phyloP scores from a whole-genome alignment of 1,139 yeast genomes.

The Hemisphaericaspora xylofermentans region DNA sequence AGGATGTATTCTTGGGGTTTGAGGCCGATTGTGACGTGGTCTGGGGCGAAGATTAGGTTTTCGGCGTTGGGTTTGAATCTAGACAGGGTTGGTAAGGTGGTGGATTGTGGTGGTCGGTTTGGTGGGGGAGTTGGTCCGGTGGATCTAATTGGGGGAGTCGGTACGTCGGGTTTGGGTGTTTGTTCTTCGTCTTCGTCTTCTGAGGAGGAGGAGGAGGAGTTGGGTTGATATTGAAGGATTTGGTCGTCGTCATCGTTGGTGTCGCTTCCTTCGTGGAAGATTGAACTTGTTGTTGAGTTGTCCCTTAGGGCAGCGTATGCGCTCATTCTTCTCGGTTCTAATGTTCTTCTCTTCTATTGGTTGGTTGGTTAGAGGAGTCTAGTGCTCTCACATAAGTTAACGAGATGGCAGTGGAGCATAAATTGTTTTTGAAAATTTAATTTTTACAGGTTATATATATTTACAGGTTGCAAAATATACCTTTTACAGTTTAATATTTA shows the following conservation, averaged over 20 bases:
- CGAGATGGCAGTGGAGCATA: neutral
- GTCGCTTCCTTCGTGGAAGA: conserved; percentile 17
- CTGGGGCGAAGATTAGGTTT: conserved; percentile 33
- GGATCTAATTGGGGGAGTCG: conserved; percentile 2
- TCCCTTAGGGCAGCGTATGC: conserved; percentile 53
- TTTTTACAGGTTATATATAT: neutral
- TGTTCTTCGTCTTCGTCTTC: conserved; percentile 19
- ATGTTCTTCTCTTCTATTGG: too few relatives aligned
- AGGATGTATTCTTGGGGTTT: conserved; percentile 48
- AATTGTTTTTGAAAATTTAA: neutral
- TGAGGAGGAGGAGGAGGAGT: too few relatives aligned
- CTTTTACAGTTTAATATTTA: neutral
- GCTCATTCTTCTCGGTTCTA: conserved; percentile 44
- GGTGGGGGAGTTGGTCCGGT: neutral
- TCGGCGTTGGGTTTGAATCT: conserved; percentile 35
- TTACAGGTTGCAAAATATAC: neutral
- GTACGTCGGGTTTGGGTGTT: neutral
- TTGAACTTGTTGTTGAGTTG: conserved; percentile 13
- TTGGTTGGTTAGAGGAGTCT: too few relatives aligned
- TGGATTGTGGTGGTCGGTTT: conserved; percentile 3
- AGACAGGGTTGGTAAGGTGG: conserved; percentile 18
- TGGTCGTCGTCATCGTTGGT: conserved; percentile 19
- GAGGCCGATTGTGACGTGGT: conserved; percentile 42
- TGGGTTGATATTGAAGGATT: conserved; percentile 22
- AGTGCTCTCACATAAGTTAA: too few relatives aligned